phyloP scores from a whole-genome alignment of 2,329 filamentous ascomycete genomes.

The Phaeosphaeriaceae sp. region DNA sequence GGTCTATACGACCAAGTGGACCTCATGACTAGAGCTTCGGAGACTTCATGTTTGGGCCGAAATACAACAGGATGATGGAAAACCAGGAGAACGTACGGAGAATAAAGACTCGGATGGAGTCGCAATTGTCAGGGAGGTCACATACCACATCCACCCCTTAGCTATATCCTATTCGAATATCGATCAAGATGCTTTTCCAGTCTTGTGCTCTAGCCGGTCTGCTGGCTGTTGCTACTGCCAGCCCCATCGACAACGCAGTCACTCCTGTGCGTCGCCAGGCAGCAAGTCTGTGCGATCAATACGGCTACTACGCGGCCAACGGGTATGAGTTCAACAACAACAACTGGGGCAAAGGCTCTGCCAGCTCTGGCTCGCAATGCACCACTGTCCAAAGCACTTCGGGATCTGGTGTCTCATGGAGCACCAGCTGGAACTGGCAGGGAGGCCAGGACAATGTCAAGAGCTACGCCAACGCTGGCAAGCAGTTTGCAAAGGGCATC shows the following conservation, averaged over 20 bases:
- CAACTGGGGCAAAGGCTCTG: constrained; percentile 27
- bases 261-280: constrained; percentile 8
- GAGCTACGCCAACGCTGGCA: constrained; percentile 31
- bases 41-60: background rate
- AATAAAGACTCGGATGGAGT: background rate
- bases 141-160: background rate
- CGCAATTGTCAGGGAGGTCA: background rate
- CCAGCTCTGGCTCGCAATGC: constrained; percentile 21
- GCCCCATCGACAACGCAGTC: background rate
- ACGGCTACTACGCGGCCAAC: constrained; percentile 25
- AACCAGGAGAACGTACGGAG: background rate
- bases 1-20: background rate
- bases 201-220: constrained; percentile 1
- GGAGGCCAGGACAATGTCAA: constrained; percentile 33
- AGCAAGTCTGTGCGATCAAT: constrained; percentile 26
- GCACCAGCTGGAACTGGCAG: constrained; percentile 23
- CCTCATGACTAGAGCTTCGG: background rate
- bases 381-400: constrained; percentile 26
- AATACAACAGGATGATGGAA: background rate
- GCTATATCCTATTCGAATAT: background rate
- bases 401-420: constrained; percentile 21
- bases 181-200: constrained; percentile 9
- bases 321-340: constrained; percentile 36
- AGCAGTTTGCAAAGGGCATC: constrained; percentile 21
- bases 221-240: constrained; percentile 2